Evolutionary conservation across 129 eudicot species (phyloP).

Genomic region (Solidago caesia): DNA sequence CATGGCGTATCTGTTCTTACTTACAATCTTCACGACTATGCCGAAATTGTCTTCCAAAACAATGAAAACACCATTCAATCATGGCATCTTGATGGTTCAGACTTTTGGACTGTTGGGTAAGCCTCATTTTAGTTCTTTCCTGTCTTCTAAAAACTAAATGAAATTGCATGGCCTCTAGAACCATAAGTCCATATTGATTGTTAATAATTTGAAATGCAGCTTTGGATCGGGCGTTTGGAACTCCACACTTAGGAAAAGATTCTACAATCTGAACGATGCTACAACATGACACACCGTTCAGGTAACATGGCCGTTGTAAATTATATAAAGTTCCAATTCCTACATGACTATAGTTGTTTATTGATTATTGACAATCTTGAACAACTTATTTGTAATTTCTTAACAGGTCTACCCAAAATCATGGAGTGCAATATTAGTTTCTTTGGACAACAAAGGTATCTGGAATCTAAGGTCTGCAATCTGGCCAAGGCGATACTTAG

Average conservation of each 20-base stretch:
- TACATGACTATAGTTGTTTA: slow-evolving; percentile 1
- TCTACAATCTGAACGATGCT: slow-evolving; percentile 72
- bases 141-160: neutral
- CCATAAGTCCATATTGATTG: neutral
- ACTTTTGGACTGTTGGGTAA: slow-evolving; percentile 87
- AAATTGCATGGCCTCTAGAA: neutral
- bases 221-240: slow-evolving; percentile 74
- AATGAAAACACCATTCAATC: slow-evolving; percentile 66
- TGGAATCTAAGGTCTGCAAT: slow-evolving; percentile 86
- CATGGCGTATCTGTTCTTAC: slow-evolving; percentile 54
- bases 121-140: slow-evolving; percentile 8
- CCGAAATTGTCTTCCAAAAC: slow-evolving; percentile 78
- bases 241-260: slow-evolving; percentile 43
- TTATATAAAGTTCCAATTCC: neutral
- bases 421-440: slow-evolving; percentile 74
- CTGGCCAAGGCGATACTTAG: slow-evolving; percentile 76
- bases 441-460: slow-evolving; percentile 87
- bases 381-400: neutral
- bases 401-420: slow-evolving; percentile 71
- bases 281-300: slow-evolving; percentile 67
- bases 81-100: slow-evolving; percentile 86
- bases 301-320: slow-evolving; percentile 39
- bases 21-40: slow-evolving; percentile 56
- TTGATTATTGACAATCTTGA: neutral
- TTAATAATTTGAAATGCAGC: slow-evolving; percentile 35